Base-by-base conservation (phyloP, 1,284 basidiomycete species). In the Cutaneotrichosporon arboriforme region DNA sequence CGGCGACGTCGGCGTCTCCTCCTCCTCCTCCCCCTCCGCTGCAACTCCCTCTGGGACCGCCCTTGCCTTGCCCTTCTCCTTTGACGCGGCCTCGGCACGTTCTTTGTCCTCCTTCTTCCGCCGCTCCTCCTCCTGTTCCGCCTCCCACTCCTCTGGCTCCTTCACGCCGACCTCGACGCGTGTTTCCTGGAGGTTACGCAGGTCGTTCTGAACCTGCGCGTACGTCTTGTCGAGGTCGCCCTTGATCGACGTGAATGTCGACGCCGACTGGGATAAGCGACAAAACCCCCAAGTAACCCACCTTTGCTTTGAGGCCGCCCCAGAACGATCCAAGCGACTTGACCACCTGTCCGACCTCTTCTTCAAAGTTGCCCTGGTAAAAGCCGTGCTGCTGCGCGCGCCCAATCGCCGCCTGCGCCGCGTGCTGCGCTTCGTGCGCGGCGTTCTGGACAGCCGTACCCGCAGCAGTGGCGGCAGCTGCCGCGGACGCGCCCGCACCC, bases 271-370 rank as follows among this genome's bases (percentile, higher is more conserved):
- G 10, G 23, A 33, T 40, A 12, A 40, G 38, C 40, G 15, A 14
- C 10, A 3, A 31, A 31, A 35, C 26, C 23, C 2, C 15, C 31
- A 4, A 17, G 21, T 7, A 64, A 58, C 84, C 63, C 62, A 85
- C 90, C 83, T 90, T 88, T 72, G 86, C 87, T 77, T 84, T 83
- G 67, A 92, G 86, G 15, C 87, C 86, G 44, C 90, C 89, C 90
- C 90, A 94, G 69, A 90, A 85, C 33, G 61, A 62, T 18, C 63
- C 85, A n/a, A 92, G 77, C 63, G 87, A 84, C 18, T 86, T 87
- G 47, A 92, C 82, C 20, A 91, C 89, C 68, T 93, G 86, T 4
- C 80, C 81, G 8, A 94, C 88, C 72, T 93, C 90, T 62, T 90
- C 85, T 66, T 92, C 85, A 46, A 93, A 76, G 52, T 80, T 65